Percentiles rank a stretch among this genome's conserved stretches.
Evolutionary conservation across 2,329 filamentous ascomycete genomes (phyloP).

Genomic region (Pseudocercospora fuligena): DNA sequence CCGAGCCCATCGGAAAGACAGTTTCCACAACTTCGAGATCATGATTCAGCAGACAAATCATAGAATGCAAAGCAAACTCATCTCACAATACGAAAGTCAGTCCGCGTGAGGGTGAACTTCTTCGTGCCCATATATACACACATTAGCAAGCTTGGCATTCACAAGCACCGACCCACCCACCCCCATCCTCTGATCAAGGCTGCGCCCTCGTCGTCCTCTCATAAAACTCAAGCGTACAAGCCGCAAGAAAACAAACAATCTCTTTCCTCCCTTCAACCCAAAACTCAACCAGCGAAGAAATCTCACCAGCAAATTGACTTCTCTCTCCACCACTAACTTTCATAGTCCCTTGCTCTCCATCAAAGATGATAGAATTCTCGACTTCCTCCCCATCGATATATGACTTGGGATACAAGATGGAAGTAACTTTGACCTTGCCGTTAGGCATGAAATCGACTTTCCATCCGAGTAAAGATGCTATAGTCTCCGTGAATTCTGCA

Average conservation of each 20-base stretch:
- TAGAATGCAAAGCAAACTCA: neutral
- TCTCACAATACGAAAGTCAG: neutral
- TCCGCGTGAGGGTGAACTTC: neutral
- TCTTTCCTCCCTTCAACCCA: conserved; percentile 95
- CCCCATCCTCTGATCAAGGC: neutral
- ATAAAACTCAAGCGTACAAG: conserved; percentile 90
- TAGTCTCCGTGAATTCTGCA: conserved; percentile 92
- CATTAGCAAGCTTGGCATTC: neutral
- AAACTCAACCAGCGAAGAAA: conserved; percentile 85
- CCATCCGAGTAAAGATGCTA: conserved; percentile 90
- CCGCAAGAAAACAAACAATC: conserved; percentile 90
- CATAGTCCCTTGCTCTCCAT: conserved; percentile 95
- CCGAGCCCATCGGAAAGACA: no score
- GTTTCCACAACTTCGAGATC: no score
- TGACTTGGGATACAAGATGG: conserved; percentile 71
- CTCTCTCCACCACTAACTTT: conserved; percentile 91
- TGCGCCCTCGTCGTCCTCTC: conserved; percentile 61
- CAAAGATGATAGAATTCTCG: conserved; percentile 74
- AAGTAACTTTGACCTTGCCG: conserved; percentile 90
- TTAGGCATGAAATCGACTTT: conserved; percentile 97
- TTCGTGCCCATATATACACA: neutral
- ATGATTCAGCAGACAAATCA: neutral
- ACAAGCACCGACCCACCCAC: neutral
- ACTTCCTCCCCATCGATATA: conserved; percentile 52
- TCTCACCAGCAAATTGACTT: conserved; percentile 83